These are phyloP conservation scores for Suillus americanus DNA, from an alignment of 768 basidiomycete genomes.

Conservation along the genomic window DNA sequence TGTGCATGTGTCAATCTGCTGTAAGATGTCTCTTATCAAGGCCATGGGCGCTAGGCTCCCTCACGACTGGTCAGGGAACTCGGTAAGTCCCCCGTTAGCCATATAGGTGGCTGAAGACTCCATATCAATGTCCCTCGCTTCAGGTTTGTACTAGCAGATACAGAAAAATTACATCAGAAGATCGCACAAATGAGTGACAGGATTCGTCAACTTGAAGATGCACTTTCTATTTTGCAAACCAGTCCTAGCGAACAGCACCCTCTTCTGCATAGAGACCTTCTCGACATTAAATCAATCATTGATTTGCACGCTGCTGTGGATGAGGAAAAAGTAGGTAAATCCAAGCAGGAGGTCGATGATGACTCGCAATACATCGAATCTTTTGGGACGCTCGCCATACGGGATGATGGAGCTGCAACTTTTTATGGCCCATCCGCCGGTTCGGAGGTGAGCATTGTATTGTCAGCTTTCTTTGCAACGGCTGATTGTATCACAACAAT, in stretches of 20 bases:
- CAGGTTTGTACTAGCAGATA: slow-evolving; percentile 73
- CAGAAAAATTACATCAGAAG: slow-evolving; percentile 67
- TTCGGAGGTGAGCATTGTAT: slow-evolving; percentile 54
- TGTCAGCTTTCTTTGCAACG: slow-evolving; percentile 20
- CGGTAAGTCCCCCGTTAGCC: slow-evolving; percentile 41
- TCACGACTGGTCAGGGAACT: slow-evolving; percentile 77
- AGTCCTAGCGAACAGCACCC: slow-evolving; percentile 56
- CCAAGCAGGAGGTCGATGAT: slow-evolving; percentile 32
- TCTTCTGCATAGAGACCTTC: slow-evolving; percentile 55
- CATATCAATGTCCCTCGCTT: not conserved
- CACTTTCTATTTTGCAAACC: slow-evolving; percentile 55
- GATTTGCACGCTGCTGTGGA: slow-evolving; percentile 62
- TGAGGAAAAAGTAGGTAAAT: slow-evolving; percentile 28
- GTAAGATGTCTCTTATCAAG: not conserved
- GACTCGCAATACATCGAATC: slow-evolving; percentile 60
- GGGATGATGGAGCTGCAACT: slow-evolving; percentile 67
- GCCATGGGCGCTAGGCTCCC: slow-evolving; percentile 40
- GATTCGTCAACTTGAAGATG: slow-evolving; percentile 71
- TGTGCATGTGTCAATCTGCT: not conserved
- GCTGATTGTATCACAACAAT: slow-evolving; percentile 2
- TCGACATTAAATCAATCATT: slow-evolving; percentile 68
- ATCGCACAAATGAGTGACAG: slow-evolving; percentile 69
- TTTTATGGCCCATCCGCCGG: slow-evolving; percentile 76
- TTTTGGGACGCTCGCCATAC: slow-evolving; percentile 68
- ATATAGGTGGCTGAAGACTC: not conserved